phyloP scores from a whole-genome alignment of 768 basidiomycete genomes.

The Harrya chromipes region DNA sequence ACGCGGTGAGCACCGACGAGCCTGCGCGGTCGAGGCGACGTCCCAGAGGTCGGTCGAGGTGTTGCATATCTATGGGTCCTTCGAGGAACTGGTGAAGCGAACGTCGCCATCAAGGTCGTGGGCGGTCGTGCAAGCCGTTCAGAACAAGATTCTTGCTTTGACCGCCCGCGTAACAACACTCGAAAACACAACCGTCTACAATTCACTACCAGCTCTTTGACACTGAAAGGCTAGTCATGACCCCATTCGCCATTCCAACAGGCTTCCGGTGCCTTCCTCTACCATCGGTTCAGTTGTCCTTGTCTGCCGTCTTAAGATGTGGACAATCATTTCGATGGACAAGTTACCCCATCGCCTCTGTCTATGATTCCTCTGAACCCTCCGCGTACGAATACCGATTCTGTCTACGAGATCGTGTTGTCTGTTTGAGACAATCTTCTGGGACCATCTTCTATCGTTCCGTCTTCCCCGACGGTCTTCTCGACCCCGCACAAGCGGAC shows the following conservation, averaged over 20 bases:
- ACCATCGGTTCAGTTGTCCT: conserved; percentile 65
- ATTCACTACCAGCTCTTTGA: too few species aligned
- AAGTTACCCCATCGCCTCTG: conserved; percentile 34
- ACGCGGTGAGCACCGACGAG: conserved; percentile 24
- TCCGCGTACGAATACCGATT: conserved; percentile 69
- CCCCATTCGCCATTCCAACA: conserved; percentile 13
- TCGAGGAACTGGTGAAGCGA: conserved; percentile 59
- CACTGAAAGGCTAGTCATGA: conserved; percentile 1
- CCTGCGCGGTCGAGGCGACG: conserved; percentile 27
- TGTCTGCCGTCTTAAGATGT: conserved; percentile 73
- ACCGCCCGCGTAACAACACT: conserved; percentile 3
- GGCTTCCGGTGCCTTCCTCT: conserved; percentile 62
- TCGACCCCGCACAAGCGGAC: conserved; percentile 31
- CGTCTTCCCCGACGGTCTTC: conserved; percentile 49
- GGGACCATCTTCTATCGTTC: conserved; percentile 69
- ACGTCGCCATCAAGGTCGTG: conserved; percentile 39
- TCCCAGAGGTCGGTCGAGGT: conserved; percentile 22
- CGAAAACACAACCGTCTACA: conserved; percentile 8
- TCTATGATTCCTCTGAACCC: conserved; percentile 8
- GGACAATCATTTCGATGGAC: conserved; percentile 90
- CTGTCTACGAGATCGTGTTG: conserved; percentile 76
- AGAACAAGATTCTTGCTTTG: neutral
- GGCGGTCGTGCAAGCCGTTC: neutral
- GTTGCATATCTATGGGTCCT: conserved; percentile 39
- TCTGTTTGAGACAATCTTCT: conserved; percentile 73